Evolutionary conservation across 169 alveolate genomes (phyloP), one percentile per base, ranked within the genome.

Genomic region (Eimeria necatrix): DNA sequence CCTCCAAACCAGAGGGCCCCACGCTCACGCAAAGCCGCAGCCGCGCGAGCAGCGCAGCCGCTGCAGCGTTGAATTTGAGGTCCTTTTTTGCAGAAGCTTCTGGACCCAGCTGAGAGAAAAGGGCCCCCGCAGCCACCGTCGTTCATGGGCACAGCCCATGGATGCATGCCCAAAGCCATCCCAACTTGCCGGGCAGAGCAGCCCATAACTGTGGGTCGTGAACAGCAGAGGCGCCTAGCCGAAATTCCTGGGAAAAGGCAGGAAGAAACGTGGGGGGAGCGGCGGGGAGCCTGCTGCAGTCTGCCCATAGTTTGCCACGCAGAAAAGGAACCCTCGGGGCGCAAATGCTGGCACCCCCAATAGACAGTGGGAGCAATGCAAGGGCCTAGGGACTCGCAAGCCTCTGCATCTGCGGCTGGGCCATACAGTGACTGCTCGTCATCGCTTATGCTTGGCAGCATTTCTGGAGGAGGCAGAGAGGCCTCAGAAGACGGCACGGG

Each of bases 311-410:
- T 41, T 10, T 48, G 86, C 59, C 86, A 41, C 24, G 61, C 86
- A 48, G 53, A 74, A 41, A 74, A 26, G 32, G 53, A 32, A 16
- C 18, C 86, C 60, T 14, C 86, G 53, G 61, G 14, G 22, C 20
- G 84, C 84, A 24, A 64, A 48, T 48, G 64, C 46, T 81, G 90
- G 7, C 90, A 22, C 52, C 90, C 90, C 18, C 18, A 52, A 7
- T n/a, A 20, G 2, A 41, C 73, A 52, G 90, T 26, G 4, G 90
- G 90, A 12, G 73, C 90, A 22, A 81, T 12, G 22, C 90, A 81
- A 49, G 90, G 90, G 22, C 90, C 90, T 8, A 81, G 53, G 12
- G 18, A 12, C 53, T 81, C 90, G 71, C 89, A 80, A 3, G 89
- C 71, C 32, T 80, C 89, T 8, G 24, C 49, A 7, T 80, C 89